A percentile compares a stretch with the other conserved stretches of the same genome.
Evolutionary conservation across 306 rosid genomes (phyloP).

Genomic region (Glycine latifolia): DNA sequence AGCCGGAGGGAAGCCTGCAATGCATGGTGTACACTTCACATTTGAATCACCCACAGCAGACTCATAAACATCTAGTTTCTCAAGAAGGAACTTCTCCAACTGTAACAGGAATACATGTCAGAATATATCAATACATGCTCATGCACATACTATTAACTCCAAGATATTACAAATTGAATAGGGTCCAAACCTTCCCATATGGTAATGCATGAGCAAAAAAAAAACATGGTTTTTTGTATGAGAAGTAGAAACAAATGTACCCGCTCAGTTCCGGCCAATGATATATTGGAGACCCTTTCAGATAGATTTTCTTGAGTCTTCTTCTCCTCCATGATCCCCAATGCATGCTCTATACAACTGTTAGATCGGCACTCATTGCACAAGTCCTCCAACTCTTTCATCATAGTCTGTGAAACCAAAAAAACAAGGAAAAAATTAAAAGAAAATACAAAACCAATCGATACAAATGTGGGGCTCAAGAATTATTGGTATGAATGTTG

Average conservation of each 20-base stretch:
- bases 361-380: slow-evolving; percentile 58
- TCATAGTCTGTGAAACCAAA: slow-evolving; percentile 52
- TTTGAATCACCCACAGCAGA: slow-evolving; percentile 65
- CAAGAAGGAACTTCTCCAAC: slow-evolving; percentile 59
- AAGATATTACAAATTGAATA: slow-evolving; percentile 14
- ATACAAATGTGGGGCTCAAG: no score
- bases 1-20: slow-evolving; percentile 58
- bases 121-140: slow-evolving; percentile 40
- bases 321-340: slow-evolving; percentile 64
- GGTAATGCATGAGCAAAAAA: not conserved
- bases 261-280: slow-evolving; percentile 60
- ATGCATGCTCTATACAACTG: slow-evolving; percentile 64
- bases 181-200: not conserved
- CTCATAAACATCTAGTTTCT: slow-evolving; percentile 62
- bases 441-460: not conserved
- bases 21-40: slow-evolving; percentile 56
- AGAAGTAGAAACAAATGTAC: slow-evolving; percentile 49
- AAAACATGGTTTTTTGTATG: not conserved
- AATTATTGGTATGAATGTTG: no score
- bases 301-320: slow-evolving; percentile 55
- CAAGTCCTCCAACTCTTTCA: slow-evolving; percentile 59
- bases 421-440: slow-evolving; percentile 9
- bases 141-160: slow-evolving; percentile 19
- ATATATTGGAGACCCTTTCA: slow-evolving; percentile 54
- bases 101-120: slow-evolving; percentile 49